These are phyloP conservation scores for Fusarium secorum DNA, from an alignment of 2,329 filamentous ascomycete species.

Conservation along the genomic window DNA sequence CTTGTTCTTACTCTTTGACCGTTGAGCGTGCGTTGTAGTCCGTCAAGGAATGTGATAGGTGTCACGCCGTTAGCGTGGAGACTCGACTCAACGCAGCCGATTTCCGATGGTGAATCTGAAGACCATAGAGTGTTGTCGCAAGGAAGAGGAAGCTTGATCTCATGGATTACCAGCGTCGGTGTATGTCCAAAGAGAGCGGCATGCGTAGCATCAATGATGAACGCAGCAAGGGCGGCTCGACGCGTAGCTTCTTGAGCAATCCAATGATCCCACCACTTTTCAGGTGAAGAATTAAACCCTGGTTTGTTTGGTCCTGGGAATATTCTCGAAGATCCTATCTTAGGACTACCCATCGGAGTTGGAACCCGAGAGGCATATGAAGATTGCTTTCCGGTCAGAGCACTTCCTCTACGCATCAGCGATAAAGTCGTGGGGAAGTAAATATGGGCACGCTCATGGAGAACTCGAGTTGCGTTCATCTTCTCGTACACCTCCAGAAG, in stretches of 20 bases:
- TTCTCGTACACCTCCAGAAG: constrained; percentile 42
- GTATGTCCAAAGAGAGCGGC: constrained; percentile 43
- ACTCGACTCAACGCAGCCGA: constrained; percentile 43
- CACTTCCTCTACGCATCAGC: constrained; percentile 42
- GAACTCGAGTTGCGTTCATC: constrained; percentile 40
- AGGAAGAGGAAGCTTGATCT: constrained; percentile 42
- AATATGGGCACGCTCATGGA: constrained; percentile 43
- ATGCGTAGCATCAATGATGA: constrained; percentile 42
- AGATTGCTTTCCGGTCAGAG: constrained; percentile 40
- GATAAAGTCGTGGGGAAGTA: constrained; percentile 42
- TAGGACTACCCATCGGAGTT: constrained; percentile 37
- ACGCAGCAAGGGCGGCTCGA: constrained; percentile 39
- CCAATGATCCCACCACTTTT: constrained; percentile 45
- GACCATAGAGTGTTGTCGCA: constrained; percentile 44
- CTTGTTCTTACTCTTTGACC: constrained; percentile 41
- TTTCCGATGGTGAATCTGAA: constrained; percentile 42
- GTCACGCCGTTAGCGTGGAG: constrained; percentile 41
- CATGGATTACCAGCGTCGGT: constrained; percentile 41
- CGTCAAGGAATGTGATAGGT: constrained; percentile 41
- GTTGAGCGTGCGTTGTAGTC: constrained; percentile 39
- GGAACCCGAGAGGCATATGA: constrained; percentile 39
- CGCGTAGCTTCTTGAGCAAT: constrained; percentile 43
- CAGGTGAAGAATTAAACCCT: constrained; percentile 36
- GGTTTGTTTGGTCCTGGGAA: constrained; percentile 17
- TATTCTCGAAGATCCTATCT: constrained; percentile 24